A percentile compares a stretch with the other conserved stretches of the same genome.
Evolutionary conservation across 2,329 filamentous ascomycete species (phyloP).

Genomic region (Clarireedia monteithiana): DNA sequence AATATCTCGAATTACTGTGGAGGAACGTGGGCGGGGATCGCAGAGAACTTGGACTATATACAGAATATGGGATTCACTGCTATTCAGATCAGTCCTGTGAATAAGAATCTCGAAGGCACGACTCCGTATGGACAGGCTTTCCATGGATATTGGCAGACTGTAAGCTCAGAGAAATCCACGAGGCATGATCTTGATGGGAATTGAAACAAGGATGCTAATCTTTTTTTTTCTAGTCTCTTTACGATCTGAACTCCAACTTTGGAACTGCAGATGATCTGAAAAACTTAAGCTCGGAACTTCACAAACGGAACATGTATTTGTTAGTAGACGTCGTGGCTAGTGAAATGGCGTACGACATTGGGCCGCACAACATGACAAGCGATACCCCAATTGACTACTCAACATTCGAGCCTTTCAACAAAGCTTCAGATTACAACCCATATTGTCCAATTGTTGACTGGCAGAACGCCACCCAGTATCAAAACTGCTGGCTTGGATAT

Average conservation of each 20-base stretch:
- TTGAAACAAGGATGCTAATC: constrained; percentile 26
- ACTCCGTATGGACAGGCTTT: constrained; percentile 14
- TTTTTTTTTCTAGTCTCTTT: constrained; percentile 35
- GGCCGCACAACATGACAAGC: constrained; percentile 5
- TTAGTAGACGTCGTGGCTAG: constrained; percentile 45
- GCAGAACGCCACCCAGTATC: constrained; percentile 28
- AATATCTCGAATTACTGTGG: constrained; percentile 37
- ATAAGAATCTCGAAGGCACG: constrained; percentile 30
- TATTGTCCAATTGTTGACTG: constrained; percentile 28
- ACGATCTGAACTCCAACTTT: constrained; percentile 48
- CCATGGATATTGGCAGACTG: constrained; percentile 9
- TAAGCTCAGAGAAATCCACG: not conserved
- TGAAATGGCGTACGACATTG: constrained; percentile 31
- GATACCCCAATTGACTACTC: constrained; percentile 14
- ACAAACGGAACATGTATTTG: constrained; percentile 43
- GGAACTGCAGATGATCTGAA: constrained; percentile 52
- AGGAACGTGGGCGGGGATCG: constrained; percentile 36
- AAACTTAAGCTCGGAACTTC: constrained; percentile 46
- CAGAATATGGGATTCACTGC: constrained; percentile 18
- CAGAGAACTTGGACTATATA: constrained; percentile 36
- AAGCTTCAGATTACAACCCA: constrained; percentile 11
- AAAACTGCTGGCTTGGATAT: constrained; percentile 14
- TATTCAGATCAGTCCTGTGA: constrained; percentile 39
- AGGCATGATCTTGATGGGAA: not conserved
- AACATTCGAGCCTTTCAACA: constrained; percentile 14